These are phyloP conservation scores for Glebionis coronaria DNA, from an alignment of 129 eudicot genomes.

Conservation along the genomic window DNA sequence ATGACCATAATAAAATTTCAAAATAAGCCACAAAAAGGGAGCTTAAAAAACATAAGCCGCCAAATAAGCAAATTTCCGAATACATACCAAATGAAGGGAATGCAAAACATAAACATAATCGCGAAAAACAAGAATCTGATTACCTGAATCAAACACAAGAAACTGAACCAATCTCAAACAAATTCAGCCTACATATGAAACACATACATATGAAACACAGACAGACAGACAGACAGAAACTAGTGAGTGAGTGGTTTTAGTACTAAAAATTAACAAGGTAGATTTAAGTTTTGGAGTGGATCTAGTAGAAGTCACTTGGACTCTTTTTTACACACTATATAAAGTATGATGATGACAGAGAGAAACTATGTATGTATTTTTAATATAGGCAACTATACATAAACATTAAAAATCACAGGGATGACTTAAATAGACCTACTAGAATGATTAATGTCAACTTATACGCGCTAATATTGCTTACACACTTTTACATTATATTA, in stretches of 20 bases:
- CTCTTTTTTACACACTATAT: neutral
- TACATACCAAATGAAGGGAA: too few relatives aligned
- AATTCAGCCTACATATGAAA: too few relatives aligned
- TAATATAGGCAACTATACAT: too few relatives aligned
- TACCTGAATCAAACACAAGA: too few relatives aligned
- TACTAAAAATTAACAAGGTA: neutral
- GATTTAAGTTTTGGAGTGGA: conserved; percentile 24
- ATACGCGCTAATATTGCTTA: conserved; percentile 21
- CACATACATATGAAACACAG: neutral
- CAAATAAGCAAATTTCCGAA: too few relatives aligned
- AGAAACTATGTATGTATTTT: neutral
- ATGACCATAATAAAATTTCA: too few relatives aligned
- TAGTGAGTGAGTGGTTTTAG: conserved; percentile 6
- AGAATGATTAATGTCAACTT: conserved; percentile 32
- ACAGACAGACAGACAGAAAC: too few relatives aligned
- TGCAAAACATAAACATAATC: too few relatives aligned
- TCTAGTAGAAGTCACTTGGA: conserved; percentile 25
- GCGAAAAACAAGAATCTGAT: too few relatives aligned
- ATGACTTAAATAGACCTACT: conserved; percentile 13
- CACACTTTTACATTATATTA: neutral
- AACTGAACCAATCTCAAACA: too few relatives aligned
- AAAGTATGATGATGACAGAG: conserved; percentile 19
- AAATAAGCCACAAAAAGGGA: too few relatives aligned
- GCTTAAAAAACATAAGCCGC: too few relatives aligned
- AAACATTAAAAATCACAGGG: conserved; percentile 11